These are phyloP conservation scores for Aeschynomene evenia DNA, from an alignment of 306 rosid genomes.

Conservation along the genomic window DNA sequence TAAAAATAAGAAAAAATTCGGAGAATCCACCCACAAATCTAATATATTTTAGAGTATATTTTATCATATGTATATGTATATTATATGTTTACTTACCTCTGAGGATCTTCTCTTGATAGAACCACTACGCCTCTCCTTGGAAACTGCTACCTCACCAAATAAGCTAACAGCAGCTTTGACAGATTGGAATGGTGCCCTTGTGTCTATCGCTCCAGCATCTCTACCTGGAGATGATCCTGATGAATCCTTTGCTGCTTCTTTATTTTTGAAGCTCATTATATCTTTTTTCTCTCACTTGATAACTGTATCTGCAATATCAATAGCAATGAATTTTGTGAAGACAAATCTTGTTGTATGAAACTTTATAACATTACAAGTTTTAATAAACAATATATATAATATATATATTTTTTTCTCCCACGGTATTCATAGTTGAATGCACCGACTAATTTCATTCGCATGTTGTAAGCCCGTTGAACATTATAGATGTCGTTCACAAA, in stretches of 20 bases:
- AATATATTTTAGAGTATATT: not conserved
- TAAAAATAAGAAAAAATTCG: not conserved
- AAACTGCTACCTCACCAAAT: conserved; percentile 76
- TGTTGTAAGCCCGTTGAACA: too few species aligned
- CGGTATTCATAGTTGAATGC: too few species aligned
- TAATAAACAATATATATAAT: too few species aligned
- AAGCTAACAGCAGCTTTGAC: conserved; percentile 89
- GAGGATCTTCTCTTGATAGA: conserved; percentile 50
- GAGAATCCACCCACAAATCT: too few species aligned
- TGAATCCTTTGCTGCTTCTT: conserved; percentile 36
- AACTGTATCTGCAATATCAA: conserved; percentile 19
- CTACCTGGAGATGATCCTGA: conserved; percentile 54
- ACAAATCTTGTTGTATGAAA: not conserved
- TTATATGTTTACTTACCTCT: conserved; percentile 42
- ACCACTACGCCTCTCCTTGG: conserved; percentile 36
- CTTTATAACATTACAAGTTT: not conserved
- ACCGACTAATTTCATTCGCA: too few species aligned
- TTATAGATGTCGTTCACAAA: too few species aligned
- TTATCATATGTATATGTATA: too few species aligned
- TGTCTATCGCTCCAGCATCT: conserved; percentile 87
- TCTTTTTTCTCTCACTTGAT: not conserved
- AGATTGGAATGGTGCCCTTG: conserved; percentile 96
- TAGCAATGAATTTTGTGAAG: not conserved
- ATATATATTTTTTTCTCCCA: too few species aligned
- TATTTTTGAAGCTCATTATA: conserved; percentile 47